Evolutionary conservation across 2,329 filamentous ascomycete genomes (phyloP), one percentile per base, ranked within the genome.

Genomic region (Fusarium longipes): DNA sequence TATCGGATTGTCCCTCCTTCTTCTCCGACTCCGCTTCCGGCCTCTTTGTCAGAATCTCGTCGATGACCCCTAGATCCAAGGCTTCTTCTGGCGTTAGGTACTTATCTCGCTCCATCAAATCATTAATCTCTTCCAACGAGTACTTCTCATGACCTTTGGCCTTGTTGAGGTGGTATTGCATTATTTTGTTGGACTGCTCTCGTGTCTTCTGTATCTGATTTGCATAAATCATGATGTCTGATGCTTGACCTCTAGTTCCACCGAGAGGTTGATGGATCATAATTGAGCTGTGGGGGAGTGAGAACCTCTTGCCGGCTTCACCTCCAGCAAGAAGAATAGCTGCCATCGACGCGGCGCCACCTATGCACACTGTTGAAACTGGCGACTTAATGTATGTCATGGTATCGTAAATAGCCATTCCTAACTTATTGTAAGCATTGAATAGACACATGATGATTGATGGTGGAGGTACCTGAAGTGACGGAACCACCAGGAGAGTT

Each of bases 191-290:
- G 73, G 97, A 82, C 80, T 95, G 91, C 67, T 89, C 87, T 59
- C 96, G 86, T 55, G 97, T 90, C 59, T 93, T 85, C 76, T 98
- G 84, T 57, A 99, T 99, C 83, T 99, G 95, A 75, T 94, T 97
- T 7, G 96, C 96, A 76, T 99, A 97, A 66, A 99, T 98, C 45
- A 97, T 87, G 68, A 99, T 98, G 75, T 99, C 96, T 5, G 86
- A 86, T 5, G 88, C 87, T 70, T 87, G 88, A 1, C 88, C 88
- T 59, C 84, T 81, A 6, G 88, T 90, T 1, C 88, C 88, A 44
- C 95, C 95, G 4, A 91, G 89, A 1, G 96, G 96, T 77, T 99
- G 96, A 80, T 99, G 96, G 55, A 99, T 90, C 96, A 99, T 99
- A 75, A 99, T 91, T 52, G 92, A 91, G 71, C 90, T 93, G 78